phyloP scores from a whole-genome alignment of 2,329 filamentous ascomycete genomes.

The Aspergillus hortae region DNA sequence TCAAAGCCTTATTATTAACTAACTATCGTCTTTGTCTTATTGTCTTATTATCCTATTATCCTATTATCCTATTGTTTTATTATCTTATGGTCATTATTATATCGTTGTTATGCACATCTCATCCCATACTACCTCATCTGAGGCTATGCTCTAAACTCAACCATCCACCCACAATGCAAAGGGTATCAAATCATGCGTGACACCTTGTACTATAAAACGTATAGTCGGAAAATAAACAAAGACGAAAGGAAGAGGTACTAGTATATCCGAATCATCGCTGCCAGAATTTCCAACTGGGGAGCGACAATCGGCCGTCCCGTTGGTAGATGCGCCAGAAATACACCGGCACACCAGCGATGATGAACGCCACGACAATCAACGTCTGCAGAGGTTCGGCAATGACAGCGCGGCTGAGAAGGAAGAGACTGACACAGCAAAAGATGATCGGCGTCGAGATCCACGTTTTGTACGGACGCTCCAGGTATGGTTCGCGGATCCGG shows the following conservation, averaged over 20 bases:
- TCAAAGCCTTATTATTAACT: too few relatives aligned
- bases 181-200: not conserved
- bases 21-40: too few relatives aligned
- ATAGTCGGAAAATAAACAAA: not conserved
- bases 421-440: slow-evolving; percentile 96
- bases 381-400: slow-evolving; percentile 92
- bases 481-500: slow-evolving; percentile 76
- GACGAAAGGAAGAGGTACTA: not conserved
- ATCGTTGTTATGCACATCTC: too few relatives aligned
- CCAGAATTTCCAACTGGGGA: slow-evolving; percentile 45
- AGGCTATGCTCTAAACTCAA: not conserved
- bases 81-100: too few relatives aligned
- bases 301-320: slow-evolving; percentile 46
- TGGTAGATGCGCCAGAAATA: slow-evolving; percentile 83
- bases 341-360: slow-evolving; percentile 76
- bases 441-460: slow-evolving; percentile 98
- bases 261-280: slow-evolving; percentile 14
- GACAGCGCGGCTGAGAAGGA: slow-evolving; percentile 81
- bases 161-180: slow-evolving; percentile 2
- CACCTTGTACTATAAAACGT: not conserved
- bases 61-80: too few relatives aligned
- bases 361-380: slow-evolving; percentile 78
- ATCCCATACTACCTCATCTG: not conserved
- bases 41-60: too few relatives aligned
- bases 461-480: slow-evolving; percentile 88